These are phyloP conservation scores for Nakazawaea holstii DNA, from an alignment of 805 yeast genomes.

Conservation along the genomic window DNA sequence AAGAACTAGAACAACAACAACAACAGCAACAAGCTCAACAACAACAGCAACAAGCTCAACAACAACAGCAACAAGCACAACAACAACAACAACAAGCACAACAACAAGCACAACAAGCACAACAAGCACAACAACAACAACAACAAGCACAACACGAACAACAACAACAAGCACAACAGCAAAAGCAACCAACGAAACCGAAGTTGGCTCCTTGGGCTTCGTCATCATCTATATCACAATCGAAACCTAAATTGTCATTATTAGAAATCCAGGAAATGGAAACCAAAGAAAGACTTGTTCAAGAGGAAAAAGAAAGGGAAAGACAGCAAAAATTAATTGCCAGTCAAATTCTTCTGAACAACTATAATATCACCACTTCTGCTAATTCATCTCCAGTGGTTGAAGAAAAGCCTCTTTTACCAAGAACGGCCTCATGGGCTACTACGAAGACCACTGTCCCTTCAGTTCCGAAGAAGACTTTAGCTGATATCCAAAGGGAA, in stretches of 20 bases:
- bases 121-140: neutral
- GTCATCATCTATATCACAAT: conserved; percentile 16
- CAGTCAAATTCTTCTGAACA: conserved; percentile 6
- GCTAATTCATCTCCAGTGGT: neutral
- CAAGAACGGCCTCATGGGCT: conserved; percentile 35
- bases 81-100: neutral
- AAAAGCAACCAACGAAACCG: conserved; percentile 12
- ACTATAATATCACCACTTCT: neutral
- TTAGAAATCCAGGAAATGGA: conserved; percentile 44
- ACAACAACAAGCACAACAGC: neutral
- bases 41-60: conserved; percentile 32
- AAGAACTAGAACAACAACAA: neutral
- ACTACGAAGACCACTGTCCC: conserved; percentile 10
- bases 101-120: neutral
- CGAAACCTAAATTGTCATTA: conserved; percentile 37
- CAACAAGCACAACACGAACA: neutral
- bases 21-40: neutral
- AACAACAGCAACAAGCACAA: conserved; percentile 19
- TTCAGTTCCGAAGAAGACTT: conserved; percentile 37
- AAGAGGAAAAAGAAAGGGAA: conserved; percentile 32
- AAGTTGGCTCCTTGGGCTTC: conserved; percentile 55
- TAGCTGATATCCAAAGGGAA: conserved; percentile 60
- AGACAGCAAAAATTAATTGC: conserved; percentile 18
- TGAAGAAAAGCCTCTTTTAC: conserved; percentile 23
- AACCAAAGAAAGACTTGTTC: conserved; percentile 38